Evolutionary conservation across 2,329 filamentous ascomycete species (phyloP), one percentile per base, ranked within the genome.

Genomic region (Botrytis sinoallii): DNA sequence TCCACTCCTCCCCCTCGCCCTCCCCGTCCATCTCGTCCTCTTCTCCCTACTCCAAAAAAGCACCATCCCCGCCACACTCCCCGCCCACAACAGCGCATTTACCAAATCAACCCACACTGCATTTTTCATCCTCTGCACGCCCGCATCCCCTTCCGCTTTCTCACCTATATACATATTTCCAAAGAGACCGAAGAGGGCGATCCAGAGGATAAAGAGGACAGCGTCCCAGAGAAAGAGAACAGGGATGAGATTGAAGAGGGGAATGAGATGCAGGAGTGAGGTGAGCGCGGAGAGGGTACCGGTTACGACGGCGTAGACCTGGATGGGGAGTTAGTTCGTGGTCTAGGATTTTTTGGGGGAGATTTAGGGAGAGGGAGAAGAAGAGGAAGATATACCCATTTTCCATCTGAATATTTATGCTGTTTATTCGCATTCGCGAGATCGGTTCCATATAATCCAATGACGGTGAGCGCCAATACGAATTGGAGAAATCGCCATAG

Each of bases 31-130:
- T 69, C 85, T 85, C 29, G 84, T 86, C 76, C 85, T 84, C 46
- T 83, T 83, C 66, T 88, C 84, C 84, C 75, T 83, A 84, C 81
- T 89, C 86, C 90, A 93, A 80, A 91, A 88, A 2, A 86, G 81
- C 22, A 84, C 84, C 22, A 87, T 85, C 42, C 86, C 88, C 20
- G 87, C 74, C 6, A 88, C 86, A 4, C 89, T 90, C 65, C 91
- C 82, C 68, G 94, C 83, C 94, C 94, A 97, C 69, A 97, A 85
- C 22, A 93, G 80, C 81, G 93, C 88, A 81, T 91, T 93, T 65
- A 88, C 85, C 69, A 97, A 82, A 81, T 95, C 92, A 64, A 97
- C 86, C 92, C 93, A 97, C 25, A 96, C 93, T 8, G 93, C 93
- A 80, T 91, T 90, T 84, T 94, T 94, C 94, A 97, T 97, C 73